Evolutionary conservation across 495 filamentous ascomycete genomes (phyloP), one percentile per base, ranked within the genome.

Genomic region (Lophiostoma macrostomum): DNA sequence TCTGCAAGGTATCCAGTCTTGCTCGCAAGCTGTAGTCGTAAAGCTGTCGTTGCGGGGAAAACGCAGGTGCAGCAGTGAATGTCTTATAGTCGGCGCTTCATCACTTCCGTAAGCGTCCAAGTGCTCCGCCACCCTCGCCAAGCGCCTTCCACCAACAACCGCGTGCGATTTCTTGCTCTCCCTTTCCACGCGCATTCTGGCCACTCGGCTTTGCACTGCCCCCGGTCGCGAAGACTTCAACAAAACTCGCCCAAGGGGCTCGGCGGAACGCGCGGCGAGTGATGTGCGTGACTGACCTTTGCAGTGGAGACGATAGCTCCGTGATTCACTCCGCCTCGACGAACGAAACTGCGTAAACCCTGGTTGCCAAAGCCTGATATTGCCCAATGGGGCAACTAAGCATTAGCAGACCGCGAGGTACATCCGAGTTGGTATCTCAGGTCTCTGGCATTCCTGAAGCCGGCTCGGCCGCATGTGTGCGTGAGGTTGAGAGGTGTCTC

Each of bases 221-320:
- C 43, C 40, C 30, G 22, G 31, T 28, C 32, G 20, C 20, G 39
- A 48, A 46, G 14, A 16, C 27, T 42, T 46, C 36, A 48, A 41
- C 42, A 43, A 56, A 37, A 35, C 1, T 39, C 31, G 23, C 32
- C 20, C 31, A 30, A 31, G 51, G 42, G 32, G 53, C 53, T 31
- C 43, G 53, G 53, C 53, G 43, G 30, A 56, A 56, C 53, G 44
- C 53, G 53, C 36, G 45, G 50, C 29, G 37, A 34, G 18, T 19
- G 16, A 6, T n/a, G n/a, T n/a, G n/a, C n/a, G n/a, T n/a, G n/a
- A n/a, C n/a, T n/a, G n/a, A n/a, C n/a, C n/a, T n/a, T n/a, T n/a
- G n/a, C n/a, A n/a, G n/a, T n/a, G n/a, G n/a, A n/a, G n/a, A n/a
- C n/a, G n/a, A n/a, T n/a, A n/a, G n/a, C n/a, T n/a, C n/a, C n/a